Evolutionary conservation across 352 stramenopile species (phyloP), one percentile per base, ranked within the genome.

Genomic region (Pythium vanterpoolii): DNA sequence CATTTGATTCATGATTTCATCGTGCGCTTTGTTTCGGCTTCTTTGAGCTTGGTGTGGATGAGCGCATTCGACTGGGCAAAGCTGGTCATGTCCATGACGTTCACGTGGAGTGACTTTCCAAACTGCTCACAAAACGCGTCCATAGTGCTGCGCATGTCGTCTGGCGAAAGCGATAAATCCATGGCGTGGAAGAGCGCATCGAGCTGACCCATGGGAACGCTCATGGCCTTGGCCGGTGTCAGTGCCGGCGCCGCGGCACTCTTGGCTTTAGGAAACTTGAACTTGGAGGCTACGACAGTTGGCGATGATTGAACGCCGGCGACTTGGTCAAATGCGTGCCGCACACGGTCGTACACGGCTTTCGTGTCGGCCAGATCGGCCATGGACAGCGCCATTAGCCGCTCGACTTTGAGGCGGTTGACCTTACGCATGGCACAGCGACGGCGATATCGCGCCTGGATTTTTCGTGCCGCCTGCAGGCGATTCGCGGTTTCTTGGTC

Each of bases 371-470:
- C 62, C 23, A 87, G 62, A 42, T 87, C 76, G 14, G 71, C 68
- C 52, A 79, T 81, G 1, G 70, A 71, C 7, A 71, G 60, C 6
- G 65, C 73, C 24, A 89, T 48, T 8, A 75, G 79, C 57, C 78
- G 70, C 44, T 87, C 78, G 10, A 72, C 56, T 36, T 80, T 76
- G 5, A 77, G 42, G 1, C 69, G 66, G 28, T 76, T 85, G 18
- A 82, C 68, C 23, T 74, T 76, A 3, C 79, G 74, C 65, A 77
- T 74, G 3, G 81, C 79, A 30, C 68, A 69, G 33, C 81, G 69
- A 19, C 79, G 77, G 2, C 83, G 74, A 50, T 83, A 93, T 10
- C 81, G 73, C 1, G 83, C 68, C 48, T 91, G 83, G 50, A 93
- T 89, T 52, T 77, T 84, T 1, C 60, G 63, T 16, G 80, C 83